These are phyloP conservation scores for Avicennia marina DNA, from an alignment of 257 asterid species.

Conservation along the genomic window DNA sequence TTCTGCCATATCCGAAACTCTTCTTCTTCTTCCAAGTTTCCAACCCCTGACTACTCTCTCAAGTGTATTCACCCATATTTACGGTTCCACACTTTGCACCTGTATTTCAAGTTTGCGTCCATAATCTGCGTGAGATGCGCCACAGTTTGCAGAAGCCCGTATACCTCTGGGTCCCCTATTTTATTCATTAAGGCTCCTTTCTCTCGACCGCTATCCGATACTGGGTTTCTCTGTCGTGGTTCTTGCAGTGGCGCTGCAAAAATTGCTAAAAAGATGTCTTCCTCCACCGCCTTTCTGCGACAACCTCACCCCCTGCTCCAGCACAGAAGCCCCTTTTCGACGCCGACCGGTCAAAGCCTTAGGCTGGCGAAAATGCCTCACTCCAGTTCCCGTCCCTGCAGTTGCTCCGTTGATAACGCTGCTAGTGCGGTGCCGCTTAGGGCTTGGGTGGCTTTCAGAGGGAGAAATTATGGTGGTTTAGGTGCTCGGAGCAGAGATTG, in stretches of 20 bases:
- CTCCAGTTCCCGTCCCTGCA: constrained; percentile 32
- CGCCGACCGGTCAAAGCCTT: constrained; percentile 14
- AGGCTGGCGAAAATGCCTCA: background rate
- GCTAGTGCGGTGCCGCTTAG: constrained; percentile 23
- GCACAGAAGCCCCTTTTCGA: constrained; percentile 6
- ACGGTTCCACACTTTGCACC: background rate
- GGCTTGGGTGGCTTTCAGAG: constrained; percentile 52
- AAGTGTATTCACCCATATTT: too few relatives aligned
- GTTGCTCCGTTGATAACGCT: constrained; percentile 25
- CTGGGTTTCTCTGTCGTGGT: too few relatives aligned
- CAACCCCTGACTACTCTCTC: too few relatives aligned
- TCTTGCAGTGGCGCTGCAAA: constrained; percentile 8
- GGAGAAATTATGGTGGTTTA: constrained; percentile 7
- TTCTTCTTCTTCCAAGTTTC: too few relatives aligned
- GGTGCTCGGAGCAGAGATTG: constrained; percentile 33
- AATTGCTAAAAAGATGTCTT: constrained; percentile 21
- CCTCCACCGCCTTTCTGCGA: constrained; percentile 36
- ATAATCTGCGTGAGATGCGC: constrained; percentile 55
- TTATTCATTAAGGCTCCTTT: constrained; percentile 17
- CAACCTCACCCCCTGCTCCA: constrained; percentile 10
- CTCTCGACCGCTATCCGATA: constrained; percentile 16
- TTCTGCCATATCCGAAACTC: constrained; percentile 9
- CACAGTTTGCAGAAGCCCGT: constrained; percentile 33
- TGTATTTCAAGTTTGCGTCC: too few relatives aligned
- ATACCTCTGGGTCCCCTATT: constrained; percentile 27